Evolutionary conservation across 2,329 filamentous ascomycete species (phyloP).

Genomic region (Teratosphaeria destructans): DNA sequence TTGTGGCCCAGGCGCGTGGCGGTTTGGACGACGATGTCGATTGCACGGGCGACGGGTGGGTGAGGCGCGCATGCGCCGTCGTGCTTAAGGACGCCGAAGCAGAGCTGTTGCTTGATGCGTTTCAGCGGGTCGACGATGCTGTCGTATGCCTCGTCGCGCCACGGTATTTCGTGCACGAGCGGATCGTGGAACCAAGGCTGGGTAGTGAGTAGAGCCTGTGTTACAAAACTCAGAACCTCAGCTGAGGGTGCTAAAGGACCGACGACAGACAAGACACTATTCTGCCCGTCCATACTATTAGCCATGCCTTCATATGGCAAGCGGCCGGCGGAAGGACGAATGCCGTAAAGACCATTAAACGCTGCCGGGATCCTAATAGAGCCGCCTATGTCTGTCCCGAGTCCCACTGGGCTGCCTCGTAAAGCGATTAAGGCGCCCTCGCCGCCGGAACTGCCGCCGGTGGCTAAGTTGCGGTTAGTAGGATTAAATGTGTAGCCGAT

Average conservation of each 20-base stretch:
- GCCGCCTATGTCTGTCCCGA: conserved; percentile 49
- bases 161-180: conserved; percentile 54
- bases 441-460: conserved; percentile 50
- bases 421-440: conserved; percentile 48
- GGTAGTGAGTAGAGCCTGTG: conserved; percentile 46
- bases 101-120: conserved; percentile 28
- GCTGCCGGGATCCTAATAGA: conserved; percentile 50
- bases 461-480: conserved; percentile 43
- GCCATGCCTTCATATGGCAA: conserved; percentile 49
- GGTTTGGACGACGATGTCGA: conserved; percentile 41
- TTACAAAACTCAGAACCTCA: conserved; percentile 44
- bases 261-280: conserved; percentile 50
- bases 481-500: conserved; percentile 50
- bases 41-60: conserved; percentile 47
- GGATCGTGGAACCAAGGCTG: conserved; percentile 59
- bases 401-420: conserved; percentile 44
- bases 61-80: conserved; percentile 44
- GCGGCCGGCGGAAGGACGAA: conserved; percentile 45
- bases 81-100: conserved; percentile 45
- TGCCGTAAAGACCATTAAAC: conserved; percentile 48
- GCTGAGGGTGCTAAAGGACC: conserved; percentile 52
- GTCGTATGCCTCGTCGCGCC: conserved; percentile 41
- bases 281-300: conserved; percentile 56
- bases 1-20: conserved; percentile 45
- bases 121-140: conserved; percentile 23